Percentiles rank a stretch among this genome's conserved stretches.
Evolutionary conservation across 371 early-diverging fungal species (phyloP).

Genomic region (Basidiobolus meristosporus): DNA sequence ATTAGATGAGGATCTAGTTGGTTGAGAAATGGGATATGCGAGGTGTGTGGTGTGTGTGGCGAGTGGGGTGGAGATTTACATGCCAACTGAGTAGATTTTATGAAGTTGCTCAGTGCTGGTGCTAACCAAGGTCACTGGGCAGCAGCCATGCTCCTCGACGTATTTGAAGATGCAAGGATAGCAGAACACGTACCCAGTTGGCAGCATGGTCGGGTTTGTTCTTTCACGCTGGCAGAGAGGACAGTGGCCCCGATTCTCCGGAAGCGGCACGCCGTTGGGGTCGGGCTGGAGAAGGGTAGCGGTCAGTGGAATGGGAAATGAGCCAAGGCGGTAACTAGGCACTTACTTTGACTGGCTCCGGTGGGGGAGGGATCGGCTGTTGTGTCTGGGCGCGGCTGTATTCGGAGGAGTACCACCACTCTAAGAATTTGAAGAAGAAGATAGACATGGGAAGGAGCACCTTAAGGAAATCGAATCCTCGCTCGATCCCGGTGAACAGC

Average conservation of each 20-base stretch:
- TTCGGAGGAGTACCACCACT: conserved; percentile 87
- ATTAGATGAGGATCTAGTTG: too few relatives aligned
- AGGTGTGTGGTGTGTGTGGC: too few relatives aligned
- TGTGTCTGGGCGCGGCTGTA: conserved; percentile 16
- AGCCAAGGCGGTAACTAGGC: background rate
- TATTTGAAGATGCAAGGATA: conserved; percentile 57
- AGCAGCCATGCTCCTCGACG: conserved; percentile 35
- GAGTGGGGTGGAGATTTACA: too few relatives aligned
- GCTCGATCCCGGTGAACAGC: conserved; percentile 16
- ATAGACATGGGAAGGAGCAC: conserved; percentile 68
- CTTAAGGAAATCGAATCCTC: conserved; percentile 48
- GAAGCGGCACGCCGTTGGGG: conserved; percentile 51
- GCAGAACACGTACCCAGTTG: conserved; percentile 70
- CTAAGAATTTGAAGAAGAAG: conserved; percentile 80
- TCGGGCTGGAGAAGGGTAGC: conserved; percentile 26
- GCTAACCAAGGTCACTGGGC: conserved; percentile 49
- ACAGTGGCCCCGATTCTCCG: conserved; percentile 47
- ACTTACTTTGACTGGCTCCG: conserved; percentile 29
- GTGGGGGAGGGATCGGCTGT: conserved; percentile 37
- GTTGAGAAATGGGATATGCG: too few relatives aligned
- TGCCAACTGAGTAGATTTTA: conserved; percentile 31
- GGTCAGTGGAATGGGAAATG: background rate
- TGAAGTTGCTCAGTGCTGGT: conserved; percentile 22
- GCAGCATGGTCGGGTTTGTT: conserved; percentile 67
- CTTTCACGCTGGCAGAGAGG: conserved; percentile 50